Evolutionary conservation across 257 asterid genomes (phyloP).

Genomic region (Gentiana macrophylla): DNA sequence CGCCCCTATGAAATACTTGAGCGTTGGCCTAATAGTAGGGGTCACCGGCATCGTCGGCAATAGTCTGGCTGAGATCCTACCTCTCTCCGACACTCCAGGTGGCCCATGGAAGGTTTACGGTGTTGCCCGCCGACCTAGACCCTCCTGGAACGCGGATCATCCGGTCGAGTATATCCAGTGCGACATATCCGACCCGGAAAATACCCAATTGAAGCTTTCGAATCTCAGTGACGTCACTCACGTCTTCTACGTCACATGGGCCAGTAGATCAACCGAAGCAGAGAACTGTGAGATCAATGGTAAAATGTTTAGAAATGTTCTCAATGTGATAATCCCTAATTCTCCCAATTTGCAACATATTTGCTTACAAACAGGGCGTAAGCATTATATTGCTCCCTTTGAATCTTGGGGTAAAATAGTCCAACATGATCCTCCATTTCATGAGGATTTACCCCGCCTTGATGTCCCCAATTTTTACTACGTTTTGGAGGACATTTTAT

Average conservation of each 20-base stretch:
- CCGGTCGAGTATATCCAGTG: slow-evolving; percentile 67
- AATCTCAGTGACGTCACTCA: slow-evolving; percentile 58
- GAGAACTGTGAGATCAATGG: too few relatives aligned
- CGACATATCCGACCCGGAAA: slow-evolving; percentile 49
- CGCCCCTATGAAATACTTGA: slow-evolving; percentile 46
- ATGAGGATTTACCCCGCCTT: slow-evolving; percentile 72
- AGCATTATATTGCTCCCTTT: too few relatives aligned
- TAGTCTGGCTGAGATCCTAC: slow-evolving; percentile 91
- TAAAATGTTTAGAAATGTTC: too few relatives aligned
- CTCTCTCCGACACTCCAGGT: slow-evolving; percentile 92
- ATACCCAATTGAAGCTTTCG: slow-evolving; percentile 45
- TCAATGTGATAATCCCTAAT: too few relatives aligned
- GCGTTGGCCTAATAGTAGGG: slow-evolving; percentile 82
- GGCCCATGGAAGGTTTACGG: slow-evolving; percentile 99
- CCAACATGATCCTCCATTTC: slow-evolving; percentile 45
- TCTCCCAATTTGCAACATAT: too few relatives aligned
- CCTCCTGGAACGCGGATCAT: slow-evolving; percentile 73
- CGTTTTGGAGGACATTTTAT: slow-evolving; percentile 60
- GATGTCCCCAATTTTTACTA: slow-evolving; percentile 51
- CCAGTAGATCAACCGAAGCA: slow-evolving; percentile 1
- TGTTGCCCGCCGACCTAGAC: slow-evolving; percentile 78
- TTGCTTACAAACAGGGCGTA: too few relatives aligned
- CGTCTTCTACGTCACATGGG: slow-evolving; percentile 79
- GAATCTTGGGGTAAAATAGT: too few relatives aligned
- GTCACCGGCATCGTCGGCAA: slow-evolving; percentile 91